Evolutionary conservation across 371 early-diverging fungal genomes (phyloP), one percentile per base, ranked within the genome.

Genomic region (Quaeritorhiza haematococci): DNA sequence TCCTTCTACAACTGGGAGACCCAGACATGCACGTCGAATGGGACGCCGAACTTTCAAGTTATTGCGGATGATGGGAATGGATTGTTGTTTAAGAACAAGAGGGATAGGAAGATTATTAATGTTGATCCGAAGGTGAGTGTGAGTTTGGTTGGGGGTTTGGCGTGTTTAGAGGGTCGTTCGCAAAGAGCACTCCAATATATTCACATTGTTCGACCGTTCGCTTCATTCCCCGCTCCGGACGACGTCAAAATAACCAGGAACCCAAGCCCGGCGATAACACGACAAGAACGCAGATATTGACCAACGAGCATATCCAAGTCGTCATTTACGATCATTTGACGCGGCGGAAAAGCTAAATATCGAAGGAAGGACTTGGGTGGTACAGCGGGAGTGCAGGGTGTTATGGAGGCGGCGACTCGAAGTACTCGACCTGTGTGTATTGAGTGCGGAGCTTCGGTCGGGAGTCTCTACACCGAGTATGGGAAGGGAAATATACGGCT

Each of bases 401-500:
- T n/a, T n/a, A n/a, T n/a, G n/a, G n/a, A n/a, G n/a, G n/a, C n/a
- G n/a, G n/a, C n/a, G n/a, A n/a, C n/a, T n/a, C n/a, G n/a, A n/a
- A n/a, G n/a, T n/a, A n/a, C n/a, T n/a, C n/a, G n/a, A n/a, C n/a
- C n/a, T 21, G 46, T 34, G 32, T 95, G 94, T 70, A 84, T 93
- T 28, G 90, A 92, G 71, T 95, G 96, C 65, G 93, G 90, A 17
- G 67, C 68, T 0, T 75, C 86, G 0, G 87, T 90, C 2, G 63
- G 74, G n/a, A 76, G 83, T 35, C 81, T 95, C 3, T 94, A 86
- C 66, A 89, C 89, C 5, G 88, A 91, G 50, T 96, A 95, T 60
- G 86, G 91, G 49, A 85, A 84, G 60, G 93, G 90, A 26, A 92
- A 93, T 61, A 91, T 96, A 64, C 73, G 88, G 10, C 78, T 95